phyloP scores from a whole-genome alignment of 2,329 filamentous ascomycete species.

The Fusarium pseudocircinatum region DNA sequence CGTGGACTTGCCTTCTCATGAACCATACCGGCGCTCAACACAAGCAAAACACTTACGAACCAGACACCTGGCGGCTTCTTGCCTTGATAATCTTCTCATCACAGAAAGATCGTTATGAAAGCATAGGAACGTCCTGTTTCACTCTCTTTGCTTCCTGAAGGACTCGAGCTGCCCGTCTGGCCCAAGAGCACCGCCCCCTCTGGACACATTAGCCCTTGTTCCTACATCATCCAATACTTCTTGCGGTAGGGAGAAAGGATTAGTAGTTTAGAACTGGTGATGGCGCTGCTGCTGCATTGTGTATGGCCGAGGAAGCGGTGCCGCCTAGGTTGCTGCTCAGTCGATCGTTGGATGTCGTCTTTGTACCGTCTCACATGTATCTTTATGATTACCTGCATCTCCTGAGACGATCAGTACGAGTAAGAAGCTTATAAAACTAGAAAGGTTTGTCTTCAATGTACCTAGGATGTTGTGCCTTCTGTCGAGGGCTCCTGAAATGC shows the following conservation, averaged over 20 bases:
- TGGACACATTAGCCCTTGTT: neutral
- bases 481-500: neutral
- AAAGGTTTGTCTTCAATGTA: neutral
- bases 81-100: neutral
- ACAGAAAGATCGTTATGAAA: accelerated
- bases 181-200: too few species aligned
- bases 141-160: neutral
- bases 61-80: too few species aligned
- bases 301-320: accelerated
- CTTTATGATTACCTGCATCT: too few species aligned
- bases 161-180: neutral
- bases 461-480: neutral
- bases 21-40: too few species aligned
- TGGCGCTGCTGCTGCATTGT: too few species aligned
- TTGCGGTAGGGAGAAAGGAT: accelerated
- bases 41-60: neutral
- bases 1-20: neutral
- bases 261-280: accelerated
- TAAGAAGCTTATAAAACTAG: accelerated
- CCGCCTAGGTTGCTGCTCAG: neutral
- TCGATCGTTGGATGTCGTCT: neutral
- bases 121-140: neutral
- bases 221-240: neutral
- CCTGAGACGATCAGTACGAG: neutral
- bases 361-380: too few species aligned